phyloP scores from a whole-genome alignment of 768 basidiomycete genomes.

The Lentinus brumalis region DNA sequence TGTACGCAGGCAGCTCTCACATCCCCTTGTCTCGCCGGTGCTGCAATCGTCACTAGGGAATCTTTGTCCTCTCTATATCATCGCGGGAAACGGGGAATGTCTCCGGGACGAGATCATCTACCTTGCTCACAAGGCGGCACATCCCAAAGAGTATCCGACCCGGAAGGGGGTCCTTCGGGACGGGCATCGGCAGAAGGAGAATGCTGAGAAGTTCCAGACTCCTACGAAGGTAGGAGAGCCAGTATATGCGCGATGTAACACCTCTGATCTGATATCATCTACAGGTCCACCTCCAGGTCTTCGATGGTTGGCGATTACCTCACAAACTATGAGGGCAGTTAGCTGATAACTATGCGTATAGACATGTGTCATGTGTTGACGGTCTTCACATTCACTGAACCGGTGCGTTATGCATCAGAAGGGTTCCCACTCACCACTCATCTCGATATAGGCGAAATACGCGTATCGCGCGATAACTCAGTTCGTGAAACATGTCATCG shows the following conservation, averaged over 20 bases:
- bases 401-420: constrained; percentile 37
- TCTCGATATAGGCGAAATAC: constrained; percentile 49
- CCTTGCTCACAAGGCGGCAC: constrained; percentile 77
- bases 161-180: constrained; percentile 53
- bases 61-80: constrained; percentile 72
- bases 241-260: neutral
- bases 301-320: constrained; percentile 53
- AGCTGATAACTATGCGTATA: constrained; percentile 25
- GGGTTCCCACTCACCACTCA: neutral
- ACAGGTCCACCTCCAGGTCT: constrained; percentile 74
- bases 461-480: constrained; percentile 60
- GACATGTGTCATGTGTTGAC: constrained; percentile 78
- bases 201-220: constrained; percentile 48
- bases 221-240: constrained; percentile 49
- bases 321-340: neutral
- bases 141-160: constrained; percentile 65
- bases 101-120: constrained; percentile 79
- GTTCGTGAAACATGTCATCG: constrained; percentile 57
- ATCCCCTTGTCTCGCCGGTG: constrained; percentile 74
- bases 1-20: constrained; percentile 51
- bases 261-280: constrained; percentile 42
- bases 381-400: constrained; percentile 66
- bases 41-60: constrained; percentile 74
- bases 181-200: constrained; percentile 50
- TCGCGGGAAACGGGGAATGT: constrained; percentile 74